Percentiles rank a stretch among this genome's conserved stretches.
These are phyloP conservation scores for Entelexis sorbosivorans DNA, from an alignment of 1,139 yeast species.

Conservation along the genomic window DNA sequence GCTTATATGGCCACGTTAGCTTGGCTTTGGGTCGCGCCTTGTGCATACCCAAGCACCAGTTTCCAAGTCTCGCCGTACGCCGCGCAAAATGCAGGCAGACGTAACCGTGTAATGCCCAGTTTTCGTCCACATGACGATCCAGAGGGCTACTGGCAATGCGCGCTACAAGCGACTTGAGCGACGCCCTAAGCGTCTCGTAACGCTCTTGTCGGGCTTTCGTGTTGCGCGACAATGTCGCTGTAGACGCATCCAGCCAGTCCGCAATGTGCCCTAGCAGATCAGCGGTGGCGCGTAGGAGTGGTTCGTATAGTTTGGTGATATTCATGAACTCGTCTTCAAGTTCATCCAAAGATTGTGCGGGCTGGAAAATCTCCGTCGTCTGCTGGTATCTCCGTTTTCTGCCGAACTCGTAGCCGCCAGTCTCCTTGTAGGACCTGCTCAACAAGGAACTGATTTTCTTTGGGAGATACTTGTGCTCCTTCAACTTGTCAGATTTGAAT, in stretches of 20 bases:
- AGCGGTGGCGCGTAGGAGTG: conserved; percentile 2
- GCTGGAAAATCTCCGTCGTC: not conserved
- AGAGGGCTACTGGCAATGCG: not conserved
- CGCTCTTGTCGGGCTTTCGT: not conserved
- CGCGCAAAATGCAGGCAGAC: conserved; percentile 15
- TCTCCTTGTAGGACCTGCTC: conserved; percentile 14
- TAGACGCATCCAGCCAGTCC: conserved; percentile 4
- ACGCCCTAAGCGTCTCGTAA: not conserved
- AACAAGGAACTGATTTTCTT: not conserved
- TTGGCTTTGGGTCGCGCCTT: conserved; percentile 15
- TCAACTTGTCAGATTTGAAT: not conserved
- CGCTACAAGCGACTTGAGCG: not conserved
- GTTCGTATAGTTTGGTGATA: conserved; percentile 7
- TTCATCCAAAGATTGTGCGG: not conserved
- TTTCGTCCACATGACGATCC: conserved; percentile 1
- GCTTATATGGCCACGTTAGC: conserved; percentile 16
- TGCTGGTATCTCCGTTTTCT: not conserved
- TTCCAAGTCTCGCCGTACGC: conserved; percentile 16
- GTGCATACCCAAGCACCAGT: conserved; percentile 19
- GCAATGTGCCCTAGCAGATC: conserved; percentile 3
- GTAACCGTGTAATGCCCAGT: conserved; percentile 19
- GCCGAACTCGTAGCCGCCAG: conserved; percentile 19
- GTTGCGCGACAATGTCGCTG: not conserved
- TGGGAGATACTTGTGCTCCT: not conserved
- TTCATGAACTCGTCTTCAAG: not conserved